Evolutionary conservation across 1,284 basidiomycete species (phyloP).

Genomic region (Somion occarium): DNA sequence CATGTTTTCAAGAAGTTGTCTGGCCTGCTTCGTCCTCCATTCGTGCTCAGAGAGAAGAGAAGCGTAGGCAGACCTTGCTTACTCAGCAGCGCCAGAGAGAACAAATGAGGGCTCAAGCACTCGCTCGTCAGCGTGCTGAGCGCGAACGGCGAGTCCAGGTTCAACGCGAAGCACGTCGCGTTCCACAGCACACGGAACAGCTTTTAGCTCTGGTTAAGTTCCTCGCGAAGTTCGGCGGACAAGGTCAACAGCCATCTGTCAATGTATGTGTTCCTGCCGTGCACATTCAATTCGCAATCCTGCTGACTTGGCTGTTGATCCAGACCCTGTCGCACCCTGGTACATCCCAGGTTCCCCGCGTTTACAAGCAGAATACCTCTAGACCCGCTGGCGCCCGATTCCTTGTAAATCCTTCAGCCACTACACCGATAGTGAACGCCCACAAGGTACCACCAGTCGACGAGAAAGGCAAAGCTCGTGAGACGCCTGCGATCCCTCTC

Average conservation of each 20-base stretch:
- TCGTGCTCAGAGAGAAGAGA: not conserved
- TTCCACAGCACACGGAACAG: not conserved
- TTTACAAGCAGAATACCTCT: not conserved
- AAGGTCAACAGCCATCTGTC: not conserved
- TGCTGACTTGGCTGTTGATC: not conserved
- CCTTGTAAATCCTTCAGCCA: not conserved
- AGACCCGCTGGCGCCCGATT: not conserved
- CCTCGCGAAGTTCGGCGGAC: not conserved
- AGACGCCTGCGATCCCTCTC: constrained; percentile 10
- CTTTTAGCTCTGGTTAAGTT: not conserved
- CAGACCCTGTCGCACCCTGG: not conserved
- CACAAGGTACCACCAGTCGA: constrained; percentile 1
- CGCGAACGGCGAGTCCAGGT: constrained; percentile 11
- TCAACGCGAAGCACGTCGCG: constrained; percentile 1
- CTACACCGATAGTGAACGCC: not conserved
- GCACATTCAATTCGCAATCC: not conserved
- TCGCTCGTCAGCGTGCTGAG: constrained; percentile 11
- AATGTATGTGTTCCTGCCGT: not conserved
- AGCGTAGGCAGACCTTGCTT: not conserved
- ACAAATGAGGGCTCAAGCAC: constrained; percentile 9
- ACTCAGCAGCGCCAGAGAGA: not conserved
- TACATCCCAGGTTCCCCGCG: not conserved
- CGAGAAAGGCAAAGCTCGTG: constrained; percentile 18
- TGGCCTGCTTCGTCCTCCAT: not conserved
- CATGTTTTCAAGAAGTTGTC: not conserved